Evolutionary conservation across 148 eudicot species (phyloP), one percentile per base, ranked within the genome.

Genomic region (Nyssa sinensis): DNA sequence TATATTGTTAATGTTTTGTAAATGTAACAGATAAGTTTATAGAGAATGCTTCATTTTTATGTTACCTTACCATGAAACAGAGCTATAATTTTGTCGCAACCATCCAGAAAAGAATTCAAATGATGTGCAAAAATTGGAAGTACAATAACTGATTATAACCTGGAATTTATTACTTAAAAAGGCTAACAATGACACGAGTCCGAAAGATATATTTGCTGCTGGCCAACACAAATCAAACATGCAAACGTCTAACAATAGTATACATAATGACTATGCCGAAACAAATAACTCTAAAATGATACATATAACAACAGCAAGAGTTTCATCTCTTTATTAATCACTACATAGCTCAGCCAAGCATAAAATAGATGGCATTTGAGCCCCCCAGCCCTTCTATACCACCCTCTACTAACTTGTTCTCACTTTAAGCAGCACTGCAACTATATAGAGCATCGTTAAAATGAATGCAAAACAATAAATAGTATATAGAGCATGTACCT

Each of bases 301-400:
- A 71, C 75, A 34, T 28, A 25, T 63, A 64, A 34, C 70, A 33
- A 53, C 14, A 67, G 6, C 74, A 66, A 34, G 66, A 64, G 55
- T 62, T 72, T 27, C 47, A 64, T 28, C 49, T 77, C 74, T 39
- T 80, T 83, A 80, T 74, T 80, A 61, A 30, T 75, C 74, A 12
- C 69, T 72, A 41, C 25, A 66, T 70, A 66, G 86, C 83, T 74
- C 73, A 72, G 78, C 78, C 81, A 75, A 80, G 77, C 34, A 72
- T 71, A 72, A 80, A 83, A 80, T 53, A 51, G 73, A 73, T 71
- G 73, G 63, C 74, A 73, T 25, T 16, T 8, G 70, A 74, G 72
- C 83, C 66, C 68, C 34, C 7, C 29, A 60, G 44, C 72, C 75
- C n/a, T n/a, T 70, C 62, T 64, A 31, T 31, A 59, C n/a, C n/a